Percentiles rank a stretch among this genome's conserved stretches.
Conservation (phyloP, 257 asterid genomes). For the Plantago major region DNA sequence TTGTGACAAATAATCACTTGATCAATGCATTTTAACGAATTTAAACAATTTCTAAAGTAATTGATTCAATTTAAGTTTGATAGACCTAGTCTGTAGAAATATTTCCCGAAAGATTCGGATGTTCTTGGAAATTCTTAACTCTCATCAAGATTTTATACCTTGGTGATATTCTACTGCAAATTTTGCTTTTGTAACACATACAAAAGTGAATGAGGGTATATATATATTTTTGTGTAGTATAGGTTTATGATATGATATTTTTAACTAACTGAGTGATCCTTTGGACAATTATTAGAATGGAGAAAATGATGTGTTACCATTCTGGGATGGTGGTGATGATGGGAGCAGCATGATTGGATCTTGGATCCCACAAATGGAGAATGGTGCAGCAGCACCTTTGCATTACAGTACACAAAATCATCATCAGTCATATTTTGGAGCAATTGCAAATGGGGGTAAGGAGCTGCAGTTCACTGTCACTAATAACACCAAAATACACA, state of each 20-base stretch:
- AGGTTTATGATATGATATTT: neutral
- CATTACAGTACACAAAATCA: conserved; percentile 15
- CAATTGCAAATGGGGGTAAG: conserved; percentile 32
- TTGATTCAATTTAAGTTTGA: too few species aligned
- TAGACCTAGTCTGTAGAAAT: too few species aligned
- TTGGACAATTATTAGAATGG: conserved; percentile 31
- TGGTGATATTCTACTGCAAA: too few species aligned
- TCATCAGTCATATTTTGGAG: conserved; percentile 33
- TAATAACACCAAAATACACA: conserved; percentile 24
- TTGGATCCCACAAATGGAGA: conserved; percentile 68
- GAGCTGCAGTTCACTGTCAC: conserved; percentile 19
- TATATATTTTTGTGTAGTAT: too few species aligned
- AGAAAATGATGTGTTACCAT: conserved; percentile 41
- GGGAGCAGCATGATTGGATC: conserved; percentile 32
- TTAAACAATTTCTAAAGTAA: too few species aligned
- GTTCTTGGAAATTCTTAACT: too few species aligned
- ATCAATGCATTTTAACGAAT: too few species aligned
- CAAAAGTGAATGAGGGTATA: too few species aligned
- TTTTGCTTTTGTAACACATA: too few species aligned
- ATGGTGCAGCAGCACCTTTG: neutral
- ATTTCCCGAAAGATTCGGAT: too few species aligned
- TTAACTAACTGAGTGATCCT: neutral
- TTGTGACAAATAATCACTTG: too few species aligned
- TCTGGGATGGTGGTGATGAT: conserved; percentile 46
- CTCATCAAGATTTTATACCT: too few species aligned